Conservation (phyloP, 164 flowering plant species). For the Chloranthus sessilifolius region DNA sequence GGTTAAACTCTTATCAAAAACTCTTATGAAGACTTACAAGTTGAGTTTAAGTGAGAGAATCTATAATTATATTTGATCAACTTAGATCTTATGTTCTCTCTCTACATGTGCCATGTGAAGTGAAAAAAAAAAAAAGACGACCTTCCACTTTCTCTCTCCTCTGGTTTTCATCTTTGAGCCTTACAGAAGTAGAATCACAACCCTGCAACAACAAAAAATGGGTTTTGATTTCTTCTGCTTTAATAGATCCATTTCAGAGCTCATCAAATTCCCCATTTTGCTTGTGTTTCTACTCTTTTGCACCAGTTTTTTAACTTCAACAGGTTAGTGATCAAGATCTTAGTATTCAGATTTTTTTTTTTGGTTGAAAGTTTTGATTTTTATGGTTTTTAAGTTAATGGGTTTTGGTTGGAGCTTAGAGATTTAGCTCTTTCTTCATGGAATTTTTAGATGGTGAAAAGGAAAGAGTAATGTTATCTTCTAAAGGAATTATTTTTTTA, state of each 20-base stretch:
- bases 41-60: constrained; percentile 1
- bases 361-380: neutral
- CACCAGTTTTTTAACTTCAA: constrained; percentile 19
- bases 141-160: neutral
- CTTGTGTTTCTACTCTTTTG: constrained; percentile 18
- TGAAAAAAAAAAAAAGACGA: no score
- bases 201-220: constrained; percentile 2
- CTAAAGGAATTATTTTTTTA: neutral
- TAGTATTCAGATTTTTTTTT: neutral
- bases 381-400: constrained; percentile 3
- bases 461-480: neutral
- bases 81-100: neutral
- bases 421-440: constrained; percentile 6
- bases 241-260: constrained; percentile 9
- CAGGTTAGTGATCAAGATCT: constrained; percentile 15
- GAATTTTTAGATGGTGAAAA: neutral
- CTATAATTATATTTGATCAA: no score
- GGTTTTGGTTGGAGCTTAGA: constrained; percentile 12
- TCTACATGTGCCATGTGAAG: neutral
- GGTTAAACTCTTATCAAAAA: no score
- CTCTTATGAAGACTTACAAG: no score
- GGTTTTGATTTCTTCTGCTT: constrained; percentile 1
- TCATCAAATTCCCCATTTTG: constrained; percentile 14
- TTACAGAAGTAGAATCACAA: neutral
- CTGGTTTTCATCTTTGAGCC: constrained; percentile 6